Evolutionary conservation across 23 red algal genomes (phyloP).

Genomic region (Chondrus crispus): DNA sequence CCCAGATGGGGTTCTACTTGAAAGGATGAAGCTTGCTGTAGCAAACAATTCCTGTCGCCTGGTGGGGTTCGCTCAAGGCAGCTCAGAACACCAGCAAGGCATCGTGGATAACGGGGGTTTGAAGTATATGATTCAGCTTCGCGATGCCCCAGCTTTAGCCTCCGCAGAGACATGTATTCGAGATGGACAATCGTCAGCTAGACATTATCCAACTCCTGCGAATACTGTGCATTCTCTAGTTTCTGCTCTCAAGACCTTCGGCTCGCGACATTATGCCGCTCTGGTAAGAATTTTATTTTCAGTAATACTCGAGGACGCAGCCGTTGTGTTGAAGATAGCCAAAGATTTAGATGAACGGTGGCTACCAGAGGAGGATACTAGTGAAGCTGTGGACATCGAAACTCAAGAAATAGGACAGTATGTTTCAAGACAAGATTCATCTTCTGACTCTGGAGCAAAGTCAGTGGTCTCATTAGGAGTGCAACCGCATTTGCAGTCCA

Average conservation of each 20-base stretch:
- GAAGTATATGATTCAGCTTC: slow-evolving; percentile 29
- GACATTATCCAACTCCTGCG: slow-evolving; percentile 45
- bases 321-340: not conserved
- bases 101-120: slow-evolving; percentile 28
- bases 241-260: slow-evolving; percentile 3
- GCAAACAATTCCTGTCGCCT: slow-evolving; percentile 54
- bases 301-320: slow-evolving; percentile 24
- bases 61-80: slow-evolving; percentile 43
- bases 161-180: slow-evolving; percentile 19
- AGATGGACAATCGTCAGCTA: not conserved
- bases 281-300: slow-evolving; percentile 33
- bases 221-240: not conserved
- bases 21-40: slow-evolving; percentile 71
- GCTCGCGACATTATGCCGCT: slow-evolving; percentile 20
- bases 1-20: slow-evolving; percentile 30
- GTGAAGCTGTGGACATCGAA: no score
- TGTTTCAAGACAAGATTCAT: no score
- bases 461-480: not conserved
- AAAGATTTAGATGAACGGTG: slow-evolving; percentile 24
- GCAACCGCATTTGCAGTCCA: not conserved
- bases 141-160: slow-evolving; percentile 50
- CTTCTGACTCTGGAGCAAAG: no score
- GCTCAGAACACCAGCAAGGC: slow-evolving; percentile 44
- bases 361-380: slow-evolving; percentile 41
- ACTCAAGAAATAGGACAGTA: no score